A percentile compares a stretch with the other conserved stretches of the same genome.
Evolutionary conservation across 2,329 filamentous ascomycete genomes (phyloP).

Genomic region (Biscogniauxia sp.): DNA sequence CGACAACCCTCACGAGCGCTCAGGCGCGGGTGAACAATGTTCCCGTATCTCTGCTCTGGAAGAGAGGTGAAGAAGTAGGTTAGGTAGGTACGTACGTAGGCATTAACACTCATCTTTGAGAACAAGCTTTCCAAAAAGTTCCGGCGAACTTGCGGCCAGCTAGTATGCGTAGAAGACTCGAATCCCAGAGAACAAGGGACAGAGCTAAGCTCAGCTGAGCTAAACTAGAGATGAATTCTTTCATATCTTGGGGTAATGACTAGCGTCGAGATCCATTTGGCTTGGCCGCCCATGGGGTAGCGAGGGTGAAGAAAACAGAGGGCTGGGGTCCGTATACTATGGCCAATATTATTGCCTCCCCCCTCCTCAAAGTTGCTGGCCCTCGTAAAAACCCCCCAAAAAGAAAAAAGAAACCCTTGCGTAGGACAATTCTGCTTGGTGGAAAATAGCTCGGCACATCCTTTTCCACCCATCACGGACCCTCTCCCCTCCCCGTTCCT

Average conservation of each 20-base stretch:
- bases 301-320: conserved; percentile 7
- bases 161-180: too few species aligned
- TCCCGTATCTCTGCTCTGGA: neutral
- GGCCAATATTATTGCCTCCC: conserved; percentile 1
- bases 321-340: neutral
- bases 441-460: conserved; percentile 14
- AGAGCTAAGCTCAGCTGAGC: neutral
- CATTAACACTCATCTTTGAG: conserved; percentile 1
- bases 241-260: conserved; percentile 2
- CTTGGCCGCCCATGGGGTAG: conserved; percentile 21
- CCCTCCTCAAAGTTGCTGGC: neutral
- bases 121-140: conserved; percentile 2
- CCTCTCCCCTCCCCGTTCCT: conserved; percentile 2
- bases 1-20: neutral
- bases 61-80: neutral
- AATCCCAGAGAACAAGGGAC: too few species aligned
- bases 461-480: conserved; percentile 20
- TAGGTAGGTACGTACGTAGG: too few species aligned
- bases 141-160: too few species aligned
- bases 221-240: conserved; percentile 3
- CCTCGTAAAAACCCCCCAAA: too few species aligned
- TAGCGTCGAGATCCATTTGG: conserved; percentile 12
- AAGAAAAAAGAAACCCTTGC: neutral
- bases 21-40: neutral
- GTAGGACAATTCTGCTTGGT: conserved; percentile 18